Percentiles rank a stretch among this genome's conserved stretches.
These are phyloP conservation scores for Amaranthus palmeri DNA, from an alignment of 148 eudicot species.

Conservation along the genomic window DNA sequence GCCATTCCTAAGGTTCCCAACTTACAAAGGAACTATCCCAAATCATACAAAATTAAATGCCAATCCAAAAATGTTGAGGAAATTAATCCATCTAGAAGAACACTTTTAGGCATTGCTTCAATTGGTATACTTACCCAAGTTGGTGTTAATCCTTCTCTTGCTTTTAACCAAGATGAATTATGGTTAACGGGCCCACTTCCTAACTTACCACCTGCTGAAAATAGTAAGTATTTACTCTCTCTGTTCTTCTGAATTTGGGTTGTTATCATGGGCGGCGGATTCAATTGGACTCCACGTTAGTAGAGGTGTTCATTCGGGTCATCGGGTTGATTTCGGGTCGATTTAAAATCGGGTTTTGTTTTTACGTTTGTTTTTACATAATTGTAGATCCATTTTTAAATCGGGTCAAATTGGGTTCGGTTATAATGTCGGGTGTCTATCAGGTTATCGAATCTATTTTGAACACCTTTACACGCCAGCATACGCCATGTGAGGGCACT, in stretches of 20 bases:
- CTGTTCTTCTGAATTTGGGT: not conserved
- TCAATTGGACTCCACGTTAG: too few relatives aligned
- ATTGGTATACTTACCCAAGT: constrained; percentile 40
- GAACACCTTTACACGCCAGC: too few relatives aligned
- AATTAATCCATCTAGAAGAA: constrained; percentile 39
- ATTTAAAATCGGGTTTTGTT: too few relatives aligned
- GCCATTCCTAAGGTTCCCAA: constrained; percentile 36
- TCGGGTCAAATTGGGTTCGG: too few relatives aligned
- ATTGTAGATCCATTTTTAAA: too few relatives aligned
- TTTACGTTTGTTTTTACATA: too few relatives aligned
- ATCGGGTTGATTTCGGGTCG: too few relatives aligned
- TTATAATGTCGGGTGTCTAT: too few relatives aligned
- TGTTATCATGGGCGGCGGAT: too few relatives aligned
- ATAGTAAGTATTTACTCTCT: constrained; percentile 39
- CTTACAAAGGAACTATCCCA: constrained; percentile 22
- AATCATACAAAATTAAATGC: constrained; percentile 23
- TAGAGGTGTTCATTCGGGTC: too few relatives aligned
- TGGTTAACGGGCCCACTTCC: constrained; percentile 59
- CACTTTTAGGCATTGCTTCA: constrained; percentile 51
- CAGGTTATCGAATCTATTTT: too few relatives aligned
- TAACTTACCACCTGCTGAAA: constrained; percentile 35
- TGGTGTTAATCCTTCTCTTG: constrained; percentile 32
- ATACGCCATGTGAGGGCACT: too few relatives aligned
- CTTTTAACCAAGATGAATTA: constrained; percentile 43
- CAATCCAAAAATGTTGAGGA: constrained; percentile 24